Percentiles rank a stretch among this genome's conserved stretches.
phyloP scores from a whole-genome alignment of 805 yeast species.

The Candida adriatica region DNA sequence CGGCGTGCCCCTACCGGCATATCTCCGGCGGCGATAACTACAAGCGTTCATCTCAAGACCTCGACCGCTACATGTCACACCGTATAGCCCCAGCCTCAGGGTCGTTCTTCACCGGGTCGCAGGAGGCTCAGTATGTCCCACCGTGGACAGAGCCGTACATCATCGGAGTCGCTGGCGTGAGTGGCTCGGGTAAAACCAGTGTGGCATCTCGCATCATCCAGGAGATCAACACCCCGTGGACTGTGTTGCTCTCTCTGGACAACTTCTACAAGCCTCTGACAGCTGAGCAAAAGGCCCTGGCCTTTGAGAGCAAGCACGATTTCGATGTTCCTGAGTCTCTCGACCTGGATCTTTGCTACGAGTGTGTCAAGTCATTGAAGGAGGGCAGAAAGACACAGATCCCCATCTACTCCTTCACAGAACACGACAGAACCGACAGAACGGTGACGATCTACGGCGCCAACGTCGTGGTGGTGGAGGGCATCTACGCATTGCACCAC shows the following conservation, averaged over 20 bases:
- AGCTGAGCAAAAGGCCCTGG: constrained; percentile 51
- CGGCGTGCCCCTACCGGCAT: too few relatives aligned
- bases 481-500: constrained; percentile 77
- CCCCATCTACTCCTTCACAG: constrained; percentile 62
- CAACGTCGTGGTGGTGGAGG: constrained; percentile 87
- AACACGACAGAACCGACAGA: constrained; percentile 53
- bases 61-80: too few relatives aligned
- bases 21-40: too few relatives aligned
- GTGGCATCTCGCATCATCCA: constrained; percentile 79
- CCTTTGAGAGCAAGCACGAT: constrained; percentile 69
- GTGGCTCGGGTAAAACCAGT: constrained; percentile 92
- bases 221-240: constrained; percentile 86
- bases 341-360: constrained; percentile 66
- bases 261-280: constrained; percentile 80
- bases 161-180: constrained; percentile 80
- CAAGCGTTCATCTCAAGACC: too few relatives aligned
- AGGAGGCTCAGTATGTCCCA: constrained; percentile 43
- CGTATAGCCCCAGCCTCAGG: background rate
- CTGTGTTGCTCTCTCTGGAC: constrained; percentile 82
- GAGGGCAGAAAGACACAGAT: constrained; percentile 62
- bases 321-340: constrained; percentile 84
- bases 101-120: background rate
- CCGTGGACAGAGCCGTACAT: constrained; percentile 89
- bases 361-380: constrained; percentile 59
- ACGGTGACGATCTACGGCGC: constrained; percentile 85